Percentiles rank a stretch among this genome's conserved stretches.
Conservation (phyloP, 176 grass and related monocot genomes). For the Carex myosuroides region DNA sequence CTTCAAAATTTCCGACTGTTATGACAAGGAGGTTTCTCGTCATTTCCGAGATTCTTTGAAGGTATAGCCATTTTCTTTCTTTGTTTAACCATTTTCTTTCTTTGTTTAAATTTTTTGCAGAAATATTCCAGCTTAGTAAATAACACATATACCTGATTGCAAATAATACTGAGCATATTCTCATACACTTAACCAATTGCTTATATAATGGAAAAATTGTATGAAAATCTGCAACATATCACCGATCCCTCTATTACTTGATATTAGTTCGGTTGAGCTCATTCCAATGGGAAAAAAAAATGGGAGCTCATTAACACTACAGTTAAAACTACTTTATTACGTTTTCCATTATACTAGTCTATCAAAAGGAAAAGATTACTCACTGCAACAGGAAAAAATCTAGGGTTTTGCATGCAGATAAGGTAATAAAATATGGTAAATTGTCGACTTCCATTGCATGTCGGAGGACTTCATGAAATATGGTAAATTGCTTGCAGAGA, state of each 20-base stretch:
- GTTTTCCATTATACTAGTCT: neutral
- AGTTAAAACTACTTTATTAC: neutral
- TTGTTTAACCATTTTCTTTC: constrained; percentile 6
- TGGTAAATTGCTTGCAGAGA: constrained; percentile 29
- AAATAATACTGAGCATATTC: neutral
- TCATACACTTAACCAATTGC: neutral
- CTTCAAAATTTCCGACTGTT: constrained; percentile 83
- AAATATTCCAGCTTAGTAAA: neutral
- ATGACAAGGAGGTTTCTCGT: constrained; percentile 85
- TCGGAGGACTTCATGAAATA: neutral
- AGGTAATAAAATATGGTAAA: neutral
- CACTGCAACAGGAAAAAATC: neutral
- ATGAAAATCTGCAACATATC: neutral
- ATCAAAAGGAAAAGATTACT: neutral
- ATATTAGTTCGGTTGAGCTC: neutral
- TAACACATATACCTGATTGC: neutral
- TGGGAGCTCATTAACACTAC: neutral
- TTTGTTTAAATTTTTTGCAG: constrained; percentile 10
- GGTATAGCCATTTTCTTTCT: too few species aligned
- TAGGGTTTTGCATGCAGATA: neutral
- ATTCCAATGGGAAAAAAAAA: neutral
- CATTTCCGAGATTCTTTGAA: constrained; percentile 79
- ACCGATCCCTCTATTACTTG: neutral
- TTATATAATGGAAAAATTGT: neutral
- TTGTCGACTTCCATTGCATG: neutral